Conservation (phyloP, 768 basidiomycete genomes). For the Dioszegia hungarica region DNA sequence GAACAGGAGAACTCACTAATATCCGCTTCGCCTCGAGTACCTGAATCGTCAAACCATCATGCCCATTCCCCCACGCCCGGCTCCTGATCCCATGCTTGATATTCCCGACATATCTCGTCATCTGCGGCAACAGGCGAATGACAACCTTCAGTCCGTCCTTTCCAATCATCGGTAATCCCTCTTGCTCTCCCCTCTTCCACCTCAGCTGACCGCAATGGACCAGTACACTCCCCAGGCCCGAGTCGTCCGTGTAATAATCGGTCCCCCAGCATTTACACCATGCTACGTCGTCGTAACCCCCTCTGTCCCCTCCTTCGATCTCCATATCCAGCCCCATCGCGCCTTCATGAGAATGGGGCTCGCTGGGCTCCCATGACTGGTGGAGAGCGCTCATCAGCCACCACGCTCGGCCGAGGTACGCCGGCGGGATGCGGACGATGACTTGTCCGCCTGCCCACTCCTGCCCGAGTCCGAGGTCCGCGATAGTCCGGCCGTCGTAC, state of each 20-base stretch:
- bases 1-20: slow-evolving; percentile 39
- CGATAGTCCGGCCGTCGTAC: neutral
- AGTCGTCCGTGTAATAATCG: slow-evolving; percentile 54
- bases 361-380: no score
- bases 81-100: slow-evolving; percentile 45
- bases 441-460: slow-evolving; percentile 30
- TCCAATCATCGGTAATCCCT: neutral
- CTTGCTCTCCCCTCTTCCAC: slow-evolving; percentile 17
- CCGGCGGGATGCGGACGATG: slow-evolving; percentile 28
- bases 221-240: slow-evolving; percentile 49
- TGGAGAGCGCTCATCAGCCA: slow-evolving; percentile 32
- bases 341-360: no score
- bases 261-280: no score
- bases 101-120: slow-evolving; percentile 48
- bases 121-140: slow-evolving; percentile 47
- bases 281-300: no score
- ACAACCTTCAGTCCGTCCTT: slow-evolving; percentile 35
- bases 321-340: slow-evolving; percentile 25
- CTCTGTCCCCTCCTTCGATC: no score
- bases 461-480: neutral
- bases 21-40: slow-evolving; percentile 47
- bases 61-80: slow-evolving; percentile 52
- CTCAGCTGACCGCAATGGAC: slow-evolving; percentile 51
- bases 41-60: slow-evolving; percentile 51
- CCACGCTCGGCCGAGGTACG: slow-evolving; percentile 31